These are phyloP conservation scores for Ciborinia camelliae DNA, from an alignment of 2,329 filamentous ascomycete genomes.

Conservation along the genomic window DNA sequence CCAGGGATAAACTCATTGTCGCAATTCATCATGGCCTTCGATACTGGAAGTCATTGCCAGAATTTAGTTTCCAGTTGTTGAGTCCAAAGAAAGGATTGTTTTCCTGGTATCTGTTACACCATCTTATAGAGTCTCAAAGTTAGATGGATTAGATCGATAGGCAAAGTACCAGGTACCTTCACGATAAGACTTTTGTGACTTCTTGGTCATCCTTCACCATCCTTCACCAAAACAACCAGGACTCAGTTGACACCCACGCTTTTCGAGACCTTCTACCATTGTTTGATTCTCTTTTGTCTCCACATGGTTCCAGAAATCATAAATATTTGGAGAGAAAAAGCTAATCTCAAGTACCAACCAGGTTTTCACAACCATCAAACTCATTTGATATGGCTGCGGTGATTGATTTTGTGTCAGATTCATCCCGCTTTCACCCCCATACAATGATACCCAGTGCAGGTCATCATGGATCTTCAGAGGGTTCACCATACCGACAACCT, in stretches of 20 bases:
- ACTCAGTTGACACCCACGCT: background rate
- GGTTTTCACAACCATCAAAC: slow-evolving; percentile 25
- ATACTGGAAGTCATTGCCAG: background rate
- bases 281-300: slow-evolving; percentile 7
- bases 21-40: background rate
- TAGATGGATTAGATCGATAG: slow-evolving; percentile 18
- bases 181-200: slow-evolving; percentile 16
- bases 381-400: slow-evolving; percentile 55
- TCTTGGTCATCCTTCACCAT: background rate
- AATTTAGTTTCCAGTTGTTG: background rate
- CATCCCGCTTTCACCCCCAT: slow-evolving; percentile 56
- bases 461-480: slow-evolving; percentile 44
- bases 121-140: slow-evolving; percentile 18
- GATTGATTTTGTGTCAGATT: slow-evolving; percentile 72
- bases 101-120: background rate
- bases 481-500: slow-evolving; percentile 38
- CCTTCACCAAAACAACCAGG: slow-evolving; percentile 3
- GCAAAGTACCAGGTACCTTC: background rate
- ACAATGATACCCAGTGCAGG: slow-evolving; percentile 59
- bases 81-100: background rate
- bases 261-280: background rate
- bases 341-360: slow-evolving; percentile 29
- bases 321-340: slow-evolving; percentile 17
- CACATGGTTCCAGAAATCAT: slow-evolving; percentile 8
- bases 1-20: background rate